Percentiles rank a stretch among this genome's conserved stretches.
Evolutionary conservation across 345 rosid species (phyloP).

Genomic region (Sisymbrium irio): DNA sequence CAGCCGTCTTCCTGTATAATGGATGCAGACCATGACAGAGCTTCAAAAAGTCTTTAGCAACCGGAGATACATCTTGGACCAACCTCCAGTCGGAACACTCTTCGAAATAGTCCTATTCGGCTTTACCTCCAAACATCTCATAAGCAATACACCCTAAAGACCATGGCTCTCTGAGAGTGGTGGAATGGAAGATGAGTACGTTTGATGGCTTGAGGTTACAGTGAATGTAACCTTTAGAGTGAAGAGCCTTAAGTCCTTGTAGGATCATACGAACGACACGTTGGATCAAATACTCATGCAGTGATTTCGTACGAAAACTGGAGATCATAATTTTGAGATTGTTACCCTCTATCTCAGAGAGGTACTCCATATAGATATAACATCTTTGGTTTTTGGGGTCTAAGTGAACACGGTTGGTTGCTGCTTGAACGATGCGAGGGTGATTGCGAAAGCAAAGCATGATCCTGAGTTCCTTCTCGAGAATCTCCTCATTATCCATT

Average conservation of each 20-base stretch:
- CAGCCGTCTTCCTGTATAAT: too few species aligned
- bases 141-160: too few species aligned
- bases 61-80: too few species aligned
- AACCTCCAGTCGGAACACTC: too few species aligned
- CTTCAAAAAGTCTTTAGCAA: too few species aligned
- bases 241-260: neutral
- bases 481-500: neutral
- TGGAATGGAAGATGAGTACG: neutral
- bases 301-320: neutral
- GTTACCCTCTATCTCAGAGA: neutral
- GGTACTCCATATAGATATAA: slow-evolving; percentile 5
- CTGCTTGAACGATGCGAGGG: neutral
- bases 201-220: neutral
- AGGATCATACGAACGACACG: neutral
- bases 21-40: too few species aligned
- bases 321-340: neutral
- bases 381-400: neutral
- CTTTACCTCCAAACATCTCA: too few species aligned
- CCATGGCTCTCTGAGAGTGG: neutral
- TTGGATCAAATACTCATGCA: neutral
- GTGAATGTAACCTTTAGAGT: neutral
- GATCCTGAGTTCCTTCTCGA: neutral
- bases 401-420: neutral
- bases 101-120: too few species aligned
- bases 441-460: neutral